Percentiles rank a stretch among this genome's conserved stretches.
Evolutionary conservation across 2,329 filamentous ascomycete genomes (phyloP).

Genomic region (Hypoxylon sp.): DNA sequence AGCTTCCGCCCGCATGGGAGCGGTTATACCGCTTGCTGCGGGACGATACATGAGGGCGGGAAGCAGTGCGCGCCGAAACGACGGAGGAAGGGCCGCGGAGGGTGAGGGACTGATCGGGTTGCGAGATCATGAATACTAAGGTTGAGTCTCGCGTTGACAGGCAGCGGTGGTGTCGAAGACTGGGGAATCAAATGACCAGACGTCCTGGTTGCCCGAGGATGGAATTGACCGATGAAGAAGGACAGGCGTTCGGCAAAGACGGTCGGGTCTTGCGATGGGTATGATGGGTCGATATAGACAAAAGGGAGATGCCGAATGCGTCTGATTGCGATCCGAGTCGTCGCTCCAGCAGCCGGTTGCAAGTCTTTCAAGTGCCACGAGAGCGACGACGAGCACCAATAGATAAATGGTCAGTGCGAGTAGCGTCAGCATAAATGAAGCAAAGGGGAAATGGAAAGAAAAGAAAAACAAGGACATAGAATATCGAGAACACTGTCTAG

Average conservation of each 20-base stretch:
- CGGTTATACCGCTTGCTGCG: conserved; percentile 78
- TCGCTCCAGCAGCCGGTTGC: too few relatives aligned
- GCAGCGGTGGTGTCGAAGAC: neutral
- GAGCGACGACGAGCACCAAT: too few relatives aligned
- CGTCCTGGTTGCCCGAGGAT: neutral
- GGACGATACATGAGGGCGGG: conserved; percentile 54
- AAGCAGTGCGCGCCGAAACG: conserved; percentile 69
- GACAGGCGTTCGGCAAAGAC: too few relatives aligned
- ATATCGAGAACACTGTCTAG: too few relatives aligned
- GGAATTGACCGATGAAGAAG: neutral
- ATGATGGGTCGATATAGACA: conserved; percentile 4
- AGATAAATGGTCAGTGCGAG: too few relatives aligned
- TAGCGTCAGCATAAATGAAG: too few relatives aligned
- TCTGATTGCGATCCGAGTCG: conserved; percentile 34
- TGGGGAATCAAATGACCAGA: conserved; percentile 11
- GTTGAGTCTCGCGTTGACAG: conserved; percentile 12
- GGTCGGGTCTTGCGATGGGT: neutral
- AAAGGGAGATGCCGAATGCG: conserved; percentile 15
- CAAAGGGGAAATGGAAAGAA: too few relatives aligned
- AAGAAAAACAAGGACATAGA: too few relatives aligned
- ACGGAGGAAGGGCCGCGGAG: conserved; percentile 68
- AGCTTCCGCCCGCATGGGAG: conserved; percentile 77
- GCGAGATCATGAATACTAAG: conserved; percentile 66
- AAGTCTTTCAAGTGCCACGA: too few relatives aligned
- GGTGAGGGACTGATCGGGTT: conserved; percentile 65